Evolutionary conservation across 1,139 yeast genomes (phyloP).

Genomic region (Yamadazyma sp.): DNA sequence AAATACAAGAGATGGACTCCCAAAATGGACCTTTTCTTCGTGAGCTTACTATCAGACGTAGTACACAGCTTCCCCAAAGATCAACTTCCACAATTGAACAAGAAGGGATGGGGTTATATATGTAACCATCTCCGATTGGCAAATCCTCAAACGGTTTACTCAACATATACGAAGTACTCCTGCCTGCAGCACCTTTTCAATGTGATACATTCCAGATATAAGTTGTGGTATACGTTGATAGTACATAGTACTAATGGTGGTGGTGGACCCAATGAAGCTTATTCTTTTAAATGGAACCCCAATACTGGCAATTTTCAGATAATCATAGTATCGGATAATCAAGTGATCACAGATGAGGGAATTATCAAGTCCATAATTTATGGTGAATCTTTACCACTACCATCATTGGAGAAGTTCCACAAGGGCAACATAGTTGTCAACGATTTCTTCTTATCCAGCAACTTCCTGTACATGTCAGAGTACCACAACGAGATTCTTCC

Average conservation of each 20-base stretch:
- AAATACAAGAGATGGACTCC: slow-evolving; percentile 45
- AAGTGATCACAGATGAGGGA: slow-evolving; percentile 30
- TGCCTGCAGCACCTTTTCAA: slow-evolving; percentile 40
- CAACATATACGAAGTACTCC: slow-evolving; percentile 43
- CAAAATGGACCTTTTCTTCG: slow-evolving; percentile 38
- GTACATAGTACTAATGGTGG: slow-evolving; percentile 23
- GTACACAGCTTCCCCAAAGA: slow-evolving; percentile 38
- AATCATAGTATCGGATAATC: slow-evolving; percentile 25
- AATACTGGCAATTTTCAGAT: slow-evolving; percentile 37
- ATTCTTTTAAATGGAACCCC: slow-evolving; percentile 40
- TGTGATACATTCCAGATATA: slow-evolving; percentile 40
- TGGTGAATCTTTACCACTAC: slow-evolving; percentile 33
- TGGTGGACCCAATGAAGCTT: slow-evolving; percentile 8
- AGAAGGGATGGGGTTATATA: slow-evolving; percentile 41
- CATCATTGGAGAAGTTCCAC: slow-evolving; percentile 30
- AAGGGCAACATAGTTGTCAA: slow-evolving; percentile 38
- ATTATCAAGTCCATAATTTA: slow-evolving; percentile 34
- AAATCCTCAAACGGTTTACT: slow-evolving; percentile 43
- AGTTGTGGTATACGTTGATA: slow-evolving; percentile 38
- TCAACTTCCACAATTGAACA: slow-evolving; percentile 30
- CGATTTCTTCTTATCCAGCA: slow-evolving; percentile 40
- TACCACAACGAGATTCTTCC: slow-evolving; percentile 43
- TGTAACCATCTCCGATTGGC: slow-evolving; percentile 38
- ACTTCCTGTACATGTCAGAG: slow-evolving; percentile 36
- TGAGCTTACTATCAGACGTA: slow-evolving; percentile 36